Evolutionary conservation across 2,329 filamentous ascomycete genomes (phyloP).

Genomic region (Fusarium gaditjirri): DNA sequence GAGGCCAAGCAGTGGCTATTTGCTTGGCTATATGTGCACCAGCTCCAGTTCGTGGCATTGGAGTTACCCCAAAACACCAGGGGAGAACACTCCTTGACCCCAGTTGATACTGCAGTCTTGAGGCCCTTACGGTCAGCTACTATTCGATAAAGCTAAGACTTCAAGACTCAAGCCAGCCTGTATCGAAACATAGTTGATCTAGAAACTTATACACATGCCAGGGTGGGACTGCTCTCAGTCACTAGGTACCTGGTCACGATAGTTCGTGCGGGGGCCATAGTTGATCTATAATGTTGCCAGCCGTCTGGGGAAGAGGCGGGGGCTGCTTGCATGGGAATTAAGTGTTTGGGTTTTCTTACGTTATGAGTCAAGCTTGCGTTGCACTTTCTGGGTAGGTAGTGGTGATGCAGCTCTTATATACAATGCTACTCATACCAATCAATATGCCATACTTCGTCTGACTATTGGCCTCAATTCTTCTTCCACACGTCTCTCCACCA

Average conservation of each 20-base stretch:
- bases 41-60: background rate
- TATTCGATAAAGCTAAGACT: background rate
- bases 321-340: background rate
- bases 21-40: background rate
- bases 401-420: background rate
- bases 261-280: background rate
- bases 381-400: background rate
- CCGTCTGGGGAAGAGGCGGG: conserved; percentile 8
- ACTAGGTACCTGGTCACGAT: background rate
- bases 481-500: conserved; percentile 86
- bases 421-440: background rate
- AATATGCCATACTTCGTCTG: background rate
- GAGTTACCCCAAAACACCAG: conserved; percentile 12
- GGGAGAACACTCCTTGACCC: background rate
- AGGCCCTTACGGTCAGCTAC: background rate
- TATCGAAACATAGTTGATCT: background rate
- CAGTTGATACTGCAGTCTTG: background rate
- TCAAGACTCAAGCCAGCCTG: background rate
- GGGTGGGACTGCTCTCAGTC: background rate
- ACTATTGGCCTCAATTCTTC: conserved; percentile 32
- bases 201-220: background rate
- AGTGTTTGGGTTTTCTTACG: background rate
- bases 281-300: background rate
- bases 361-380: background rate
- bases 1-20: background rate